Evolutionary conservation across 306 rosid genomes (phyloP).

Genomic region (Sicyos edulis): DNA sequence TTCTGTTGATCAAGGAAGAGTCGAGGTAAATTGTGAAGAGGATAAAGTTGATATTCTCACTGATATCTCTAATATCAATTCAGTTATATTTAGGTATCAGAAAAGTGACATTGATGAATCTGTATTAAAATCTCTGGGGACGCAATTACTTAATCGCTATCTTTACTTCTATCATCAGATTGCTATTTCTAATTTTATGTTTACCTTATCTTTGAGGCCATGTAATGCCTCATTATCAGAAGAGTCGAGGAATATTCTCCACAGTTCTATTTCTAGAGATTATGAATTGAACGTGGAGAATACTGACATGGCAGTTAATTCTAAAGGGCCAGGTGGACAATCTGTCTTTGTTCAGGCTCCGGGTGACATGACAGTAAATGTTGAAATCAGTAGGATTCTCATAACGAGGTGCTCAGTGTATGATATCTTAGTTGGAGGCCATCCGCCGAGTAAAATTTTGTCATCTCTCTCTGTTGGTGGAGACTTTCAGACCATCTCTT

Average conservation of each 20-base stretch:
- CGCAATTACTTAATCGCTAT: slow-evolving; percentile 42
- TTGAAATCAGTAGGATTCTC: slow-evolving; percentile 43
- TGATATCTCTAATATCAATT: slow-evolving; percentile 43
- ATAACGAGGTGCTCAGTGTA: slow-evolving; percentile 54
- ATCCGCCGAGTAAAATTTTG: slow-evolving; percentile 42
- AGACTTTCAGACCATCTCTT: slow-evolving; percentile 48
- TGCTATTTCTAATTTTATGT: slow-evolving; percentile 47
- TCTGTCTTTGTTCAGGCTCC: slow-evolving; percentile 28
- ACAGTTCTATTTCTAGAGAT: slow-evolving; percentile 32
- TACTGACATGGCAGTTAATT: slow-evolving; percentile 28
- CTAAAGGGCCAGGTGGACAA: slow-evolving; percentile 38
- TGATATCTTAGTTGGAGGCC: slow-evolving; percentile 48
- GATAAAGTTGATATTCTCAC: slow-evolving; percentile 44
- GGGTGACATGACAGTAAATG: slow-evolving; percentile 23
- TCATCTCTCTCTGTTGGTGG: slow-evolving; percentile 56
- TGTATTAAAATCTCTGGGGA: slow-evolving; percentile 38
- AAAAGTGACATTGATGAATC: slow-evolving; percentile 35
- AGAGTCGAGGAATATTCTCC: slow-evolving; percentile 27
- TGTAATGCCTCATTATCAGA: slow-evolving; percentile 36
- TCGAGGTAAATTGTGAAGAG: slow-evolving; percentile 48
- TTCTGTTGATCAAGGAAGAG: slow-evolving; percentile 46
- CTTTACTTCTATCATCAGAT: slow-evolving; percentile 54
- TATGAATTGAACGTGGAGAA: slow-evolving; percentile 32
- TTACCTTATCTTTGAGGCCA: slow-evolving; percentile 33
- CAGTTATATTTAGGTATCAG: slow-evolving; percentile 44